These are phyloP conservation scores for Corchorus olitorius DNA, from an alignment of 345 rosid species.

Conservation along the genomic window DNA sequence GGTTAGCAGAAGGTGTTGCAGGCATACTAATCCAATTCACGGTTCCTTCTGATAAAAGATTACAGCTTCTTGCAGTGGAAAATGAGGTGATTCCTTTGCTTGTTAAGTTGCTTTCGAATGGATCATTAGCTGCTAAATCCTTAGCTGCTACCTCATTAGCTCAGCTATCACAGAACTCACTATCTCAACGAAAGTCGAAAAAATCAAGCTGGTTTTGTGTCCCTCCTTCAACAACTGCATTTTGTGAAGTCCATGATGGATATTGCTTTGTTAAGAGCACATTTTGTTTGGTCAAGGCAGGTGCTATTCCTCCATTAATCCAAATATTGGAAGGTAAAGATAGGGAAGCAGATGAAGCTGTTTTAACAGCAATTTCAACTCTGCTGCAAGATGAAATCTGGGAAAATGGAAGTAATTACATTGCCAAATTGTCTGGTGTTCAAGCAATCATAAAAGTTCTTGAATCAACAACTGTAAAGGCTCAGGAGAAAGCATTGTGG, in stretches of 20 bases:
- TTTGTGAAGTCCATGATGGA: conserved; percentile 59
- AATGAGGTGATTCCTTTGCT: conserved; percentile 56
- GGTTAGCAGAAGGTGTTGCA: conserved; percentile 46
- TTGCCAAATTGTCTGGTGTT: conserved; percentile 40
- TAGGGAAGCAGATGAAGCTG: conserved; percentile 61
- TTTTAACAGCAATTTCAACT: conserved; percentile 49
- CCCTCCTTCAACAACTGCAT: conserved; percentile 39
- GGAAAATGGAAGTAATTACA: conserved; percentile 57
- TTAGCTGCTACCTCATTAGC: conserved; percentile 63
- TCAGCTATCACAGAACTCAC: conserved; percentile 63
- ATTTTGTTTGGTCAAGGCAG: conserved; percentile 66
- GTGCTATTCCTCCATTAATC: conserved; percentile 51
- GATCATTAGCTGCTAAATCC: conserved; percentile 43
- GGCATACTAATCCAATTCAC: conserved; percentile 59
- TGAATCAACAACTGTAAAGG: conserved; percentile 44
- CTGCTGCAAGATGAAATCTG: conserved; percentile 61
- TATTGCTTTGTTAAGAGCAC: conserved; percentile 49
- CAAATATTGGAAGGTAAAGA: conserved; percentile 46
- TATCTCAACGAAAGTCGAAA: conserved; percentile 44
- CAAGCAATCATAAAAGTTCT: conserved; percentile 47
- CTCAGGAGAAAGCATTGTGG: conserved; percentile 60
- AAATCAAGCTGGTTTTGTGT: conserved; percentile 49
- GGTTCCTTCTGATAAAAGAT: conserved; percentile 55
- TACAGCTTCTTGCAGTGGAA: conserved; percentile 56
- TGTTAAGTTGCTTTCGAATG: conserved; percentile 50